Evolutionary conservation across 805 yeast genomes (phyloP), one percentile per base, ranked within the genome.

Genomic region (Kazachstania taianensis): DNA sequence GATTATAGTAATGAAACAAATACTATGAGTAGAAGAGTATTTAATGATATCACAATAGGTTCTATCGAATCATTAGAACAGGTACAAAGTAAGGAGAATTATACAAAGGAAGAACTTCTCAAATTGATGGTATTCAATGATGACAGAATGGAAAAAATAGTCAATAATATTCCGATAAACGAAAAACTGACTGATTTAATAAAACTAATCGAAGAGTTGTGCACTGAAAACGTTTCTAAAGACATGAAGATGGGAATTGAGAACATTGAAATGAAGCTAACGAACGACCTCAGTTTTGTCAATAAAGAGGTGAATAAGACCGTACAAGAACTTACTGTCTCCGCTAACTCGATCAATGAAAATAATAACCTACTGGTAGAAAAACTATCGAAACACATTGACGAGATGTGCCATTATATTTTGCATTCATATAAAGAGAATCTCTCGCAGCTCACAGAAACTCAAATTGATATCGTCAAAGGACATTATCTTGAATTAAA

Each of bases 391-490:
- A 20, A 18, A 7, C 17, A 27, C 20, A 36, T 40, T 18, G 14
- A 27, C 3, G 17, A 30, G 3, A 7, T 35, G 3, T 38, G 30
- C 14, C 22, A 36, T 3, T 42, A 37, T 29, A 36, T 42, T 10
- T 13, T 34, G 13, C 16, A 38, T 4, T 28, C 31, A 7, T 41
- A 35, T 25, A 42, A 39, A 18, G 32, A 38, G 10, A 46, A 44
- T 20, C 19, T 41, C 2, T 31, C 27, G 4, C 52, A 51, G 35
- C 35, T 45, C 3, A 27, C 43, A 5, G 33, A 37, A 9, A 36
- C 46, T 2, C 55, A 50, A 28, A 31, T 30, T 10, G 40, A 39
- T 15, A 26, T 39, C 10, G 24, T 49, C 4, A 12, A n/a, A 4
- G 35, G 31, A 12, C 41, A 39, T 20, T 35, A 16, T 13, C n/a